These are phyloP conservation scores for Plasmodium berghei DNA, from an alignment of 169 alveolate species.

Conservation along the genomic window DNA sequence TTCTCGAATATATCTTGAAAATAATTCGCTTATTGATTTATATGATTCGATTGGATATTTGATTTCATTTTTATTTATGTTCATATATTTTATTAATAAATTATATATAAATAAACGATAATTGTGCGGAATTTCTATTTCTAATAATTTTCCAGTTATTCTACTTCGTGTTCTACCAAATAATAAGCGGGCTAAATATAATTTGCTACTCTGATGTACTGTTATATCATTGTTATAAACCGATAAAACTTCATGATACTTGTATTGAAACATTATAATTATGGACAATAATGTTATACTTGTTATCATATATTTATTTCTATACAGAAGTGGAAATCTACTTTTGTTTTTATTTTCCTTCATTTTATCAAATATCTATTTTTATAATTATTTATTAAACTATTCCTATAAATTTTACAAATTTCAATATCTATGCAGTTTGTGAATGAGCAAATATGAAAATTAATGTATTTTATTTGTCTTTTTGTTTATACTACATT, in stretches of 20 bases:
- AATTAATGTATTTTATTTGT: too few relatives aligned
- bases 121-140: slow-evolving; percentile 26
- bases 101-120: slow-evolving; percentile 38
- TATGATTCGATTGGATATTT: slow-evolving; percentile 71
- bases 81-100: slow-evolving; percentile 34
- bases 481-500: too few relatives aligned
- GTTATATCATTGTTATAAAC: slow-evolving; percentile 16
- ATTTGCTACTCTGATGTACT: slow-evolving; percentile 15
- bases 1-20: slow-evolving; percentile 63
- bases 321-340: neutral
- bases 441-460: too few relatives aligned
- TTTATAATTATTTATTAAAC: neutral
- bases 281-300: slow-evolving; percentile 48
- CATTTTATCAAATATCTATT: neutral
- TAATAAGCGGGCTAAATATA: slow-evolving; percentile 44
- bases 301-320: slow-evolving; percentile 46
- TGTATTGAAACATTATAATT: slow-evolving; percentile 53
- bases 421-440: too few relatives aligned
- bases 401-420: too few relatives aligned
- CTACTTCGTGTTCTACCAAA: slow-evolving; percentile 69
- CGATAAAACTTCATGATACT: slow-evolving; percentile 55
- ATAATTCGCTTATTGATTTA: slow-evolving; percentile 47
- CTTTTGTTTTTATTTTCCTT: slow-evolving; percentile 1
- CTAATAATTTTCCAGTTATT: slow-evolving; percentile 30
- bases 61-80: slow-evolving; percentile 58